Evolutionary conservation across 2,329 filamentous ascomycete genomes (phyloP).

Genomic region (Clathrospora elynae): DNA sequence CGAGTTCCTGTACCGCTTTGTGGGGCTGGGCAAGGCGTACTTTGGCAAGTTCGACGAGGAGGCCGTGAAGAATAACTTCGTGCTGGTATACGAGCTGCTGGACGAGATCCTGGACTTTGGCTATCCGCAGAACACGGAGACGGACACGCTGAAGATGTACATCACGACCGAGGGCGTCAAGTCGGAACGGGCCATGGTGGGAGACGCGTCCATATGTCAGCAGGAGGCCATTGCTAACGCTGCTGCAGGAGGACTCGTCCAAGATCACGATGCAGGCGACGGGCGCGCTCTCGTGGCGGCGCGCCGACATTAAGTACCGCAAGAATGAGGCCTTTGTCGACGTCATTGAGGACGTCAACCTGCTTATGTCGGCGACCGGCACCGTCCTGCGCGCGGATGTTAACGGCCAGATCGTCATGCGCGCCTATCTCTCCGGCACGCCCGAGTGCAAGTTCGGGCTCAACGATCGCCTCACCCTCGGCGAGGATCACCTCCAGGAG

Average conservation of each 20-base stretch:
- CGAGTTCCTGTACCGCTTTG: constrained; percentile 93
- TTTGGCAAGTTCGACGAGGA: constrained; percentile 99
- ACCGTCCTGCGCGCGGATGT: constrained; percentile 95
- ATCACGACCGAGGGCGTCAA: constrained; percentile 99
- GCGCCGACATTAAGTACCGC: constrained; percentile 96
- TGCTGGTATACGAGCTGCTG: constrained; percentile 94
- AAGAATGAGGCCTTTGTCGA: constrained; percentile 99
- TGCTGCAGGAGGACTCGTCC: constrained; percentile 76
- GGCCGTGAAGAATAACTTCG: constrained; percentile 99
- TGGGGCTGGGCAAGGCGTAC: constrained; percentile 89
- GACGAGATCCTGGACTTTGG: constrained; percentile 99
- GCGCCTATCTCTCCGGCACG: constrained; percentile 92
- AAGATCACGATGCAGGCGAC: constrained; percentile 99
- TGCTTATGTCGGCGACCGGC: constrained; percentile 97
- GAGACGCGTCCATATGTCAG: neutral
- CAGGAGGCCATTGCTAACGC: constrained; percentile 23
- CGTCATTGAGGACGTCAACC: constrained; percentile 98
- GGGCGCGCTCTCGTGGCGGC: constrained; percentile 93
- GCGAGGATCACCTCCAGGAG: constrained; percentile 64
- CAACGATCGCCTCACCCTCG: constrained; percentile 92
- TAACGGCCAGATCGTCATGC: constrained; percentile 97
- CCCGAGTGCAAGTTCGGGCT: constrained; percentile 99
- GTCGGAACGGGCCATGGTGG: constrained; percentile 72
- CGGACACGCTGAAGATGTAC: constrained; percentile 99
- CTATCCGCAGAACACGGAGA: constrained; percentile 98